phyloP scores from a whole-genome alignment of 768 basidiomycete species.

The Lactarius trivialis region DNA sequence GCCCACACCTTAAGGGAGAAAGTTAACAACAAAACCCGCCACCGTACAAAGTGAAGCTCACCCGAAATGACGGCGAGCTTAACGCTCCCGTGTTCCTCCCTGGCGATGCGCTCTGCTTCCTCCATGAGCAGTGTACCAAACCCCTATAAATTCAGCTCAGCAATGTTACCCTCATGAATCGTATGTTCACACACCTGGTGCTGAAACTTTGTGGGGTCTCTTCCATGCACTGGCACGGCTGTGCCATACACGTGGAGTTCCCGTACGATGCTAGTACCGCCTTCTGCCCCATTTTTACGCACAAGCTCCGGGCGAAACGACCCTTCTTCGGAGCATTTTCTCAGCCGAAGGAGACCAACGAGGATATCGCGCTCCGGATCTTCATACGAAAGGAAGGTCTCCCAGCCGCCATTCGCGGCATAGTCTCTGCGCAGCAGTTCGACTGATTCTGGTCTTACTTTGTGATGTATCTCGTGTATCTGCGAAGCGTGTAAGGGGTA shows the following conservation, averaged over 20 bases:
- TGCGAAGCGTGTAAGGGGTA: slow-evolving; percentile 28
- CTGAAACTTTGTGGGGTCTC: slow-evolving; percentile 98
- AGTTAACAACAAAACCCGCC: neutral
- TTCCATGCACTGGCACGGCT: slow-evolving; percentile 92
- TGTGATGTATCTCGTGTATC: slow-evolving; percentile 99
- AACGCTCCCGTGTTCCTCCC: slow-evolving; percentile 92
- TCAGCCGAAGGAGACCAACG: slow-evolving; percentile 82
- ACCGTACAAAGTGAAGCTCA: slow-evolving; percentile 29
- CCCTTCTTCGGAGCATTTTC: slow-evolving; percentile 95
- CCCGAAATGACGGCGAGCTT: slow-evolving; percentile 98
- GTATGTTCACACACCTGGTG: slow-evolving; percentile 53
- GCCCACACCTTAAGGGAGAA: slow-evolving; percentile 64
- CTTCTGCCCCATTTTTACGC: slow-evolving; percentile 54
- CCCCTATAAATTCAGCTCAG: slow-evolving; percentile 45
- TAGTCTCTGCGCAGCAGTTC: slow-evolving; percentile 96
- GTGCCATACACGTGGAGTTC: slow-evolving; percentile 98
- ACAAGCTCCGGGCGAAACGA: slow-evolving; percentile 94
- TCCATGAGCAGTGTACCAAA: slow-evolving; percentile 98
- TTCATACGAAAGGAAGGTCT: slow-evolving; percentile 98
- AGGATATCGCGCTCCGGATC: slow-evolving; percentile 97
- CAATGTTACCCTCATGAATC: neutral
- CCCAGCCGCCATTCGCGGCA: slow-evolving; percentile 97
- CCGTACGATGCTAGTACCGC: slow-evolving; percentile 85
- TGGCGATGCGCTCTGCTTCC: slow-evolving; percentile 95
- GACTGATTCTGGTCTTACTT: slow-evolving; percentile 90